phyloP scores from a whole-genome alignment of 371 early-diverging fungal species.

The Zancudomyces culisetae region DNA sequence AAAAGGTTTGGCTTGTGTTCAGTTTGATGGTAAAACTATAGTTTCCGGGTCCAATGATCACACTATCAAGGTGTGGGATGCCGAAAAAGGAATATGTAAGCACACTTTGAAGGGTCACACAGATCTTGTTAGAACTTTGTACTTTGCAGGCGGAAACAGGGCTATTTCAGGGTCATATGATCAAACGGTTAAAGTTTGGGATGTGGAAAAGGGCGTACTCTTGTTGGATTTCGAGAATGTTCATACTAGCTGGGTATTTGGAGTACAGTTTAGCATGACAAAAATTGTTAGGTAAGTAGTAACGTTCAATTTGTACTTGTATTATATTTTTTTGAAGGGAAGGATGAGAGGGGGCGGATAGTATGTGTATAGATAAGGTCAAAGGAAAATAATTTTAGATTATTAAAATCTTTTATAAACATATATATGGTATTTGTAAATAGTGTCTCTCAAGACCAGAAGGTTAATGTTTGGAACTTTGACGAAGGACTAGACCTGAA shows the following conservation, averaged over 20 bases:
- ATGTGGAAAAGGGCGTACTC: slow-evolving; percentile 33
- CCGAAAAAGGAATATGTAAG: slow-evolving; percentile 53
- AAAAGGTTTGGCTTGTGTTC: slow-evolving; percentile 82
- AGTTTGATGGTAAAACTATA: slow-evolving; percentile 72
- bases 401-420: neutral
- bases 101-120: slow-evolving; percentile 65
- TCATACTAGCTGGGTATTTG: slow-evolving; percentile 85
- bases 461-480: slow-evolving; percentile 72
- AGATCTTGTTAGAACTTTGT: slow-evolving; percentile 78
- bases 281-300: slow-evolving; percentile 37
- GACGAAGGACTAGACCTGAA: slow-evolving; percentile 33
- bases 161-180: slow-evolving; percentile 80
- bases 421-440: neutral
- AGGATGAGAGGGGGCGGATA: neutral
- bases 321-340: neutral
- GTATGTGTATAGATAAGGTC: neutral
- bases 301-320: too few species aligned
- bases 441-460: slow-evolving; percentile 57
- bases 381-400: neutral
- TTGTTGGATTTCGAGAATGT: slow-evolving; percentile 41
- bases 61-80: slow-evolving; percentile 88
- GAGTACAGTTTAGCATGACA: slow-evolving; percentile 63
- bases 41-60: slow-evolving; percentile 88
- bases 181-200: slow-evolving; percentile 89
- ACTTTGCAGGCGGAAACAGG: slow-evolving; percentile 36